Conservation (phyloP, 306 rosid genomes). For the Dryas drummondii region DNA sequence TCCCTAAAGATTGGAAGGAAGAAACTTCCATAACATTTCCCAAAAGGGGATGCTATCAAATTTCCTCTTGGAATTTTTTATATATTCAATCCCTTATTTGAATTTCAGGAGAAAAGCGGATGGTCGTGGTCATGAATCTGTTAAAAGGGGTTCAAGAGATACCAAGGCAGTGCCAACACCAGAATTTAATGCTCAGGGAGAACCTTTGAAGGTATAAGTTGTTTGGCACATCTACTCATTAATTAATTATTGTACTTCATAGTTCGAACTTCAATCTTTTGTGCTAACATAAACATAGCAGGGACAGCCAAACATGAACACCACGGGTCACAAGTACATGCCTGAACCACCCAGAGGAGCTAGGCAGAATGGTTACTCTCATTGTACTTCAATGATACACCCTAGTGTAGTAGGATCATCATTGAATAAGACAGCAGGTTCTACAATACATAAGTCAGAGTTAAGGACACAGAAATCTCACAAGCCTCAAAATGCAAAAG, state of each 20-base stretch:
- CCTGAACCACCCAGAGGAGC: conserved; percentile 34
- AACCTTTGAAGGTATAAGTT: conserved; percentile 47
- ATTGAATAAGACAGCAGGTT: conserved; percentile 35
- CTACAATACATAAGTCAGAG: conserved; percentile 33
- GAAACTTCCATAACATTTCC: not conserved
- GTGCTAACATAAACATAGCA: conserved; percentile 28
- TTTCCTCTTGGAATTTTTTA: not conserved
- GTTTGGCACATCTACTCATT: not conserved
- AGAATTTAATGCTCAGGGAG: conserved; percentile 44
- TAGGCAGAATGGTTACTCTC: conserved; percentile 34
- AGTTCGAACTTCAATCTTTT: conserved; percentile 23
- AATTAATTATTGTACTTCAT: not conserved
- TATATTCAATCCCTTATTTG: not conserved
- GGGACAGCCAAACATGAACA: conserved; percentile 51
- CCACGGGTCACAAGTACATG: conserved; percentile 31
- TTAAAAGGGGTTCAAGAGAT: conserved; percentile 50
- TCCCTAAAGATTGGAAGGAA: not conserved
- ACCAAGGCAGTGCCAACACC: conserved; percentile 47
- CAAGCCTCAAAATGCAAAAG: conserved; percentile 42
- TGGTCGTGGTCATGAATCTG: conserved; percentile 60
- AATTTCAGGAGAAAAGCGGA: conserved; percentile 56
- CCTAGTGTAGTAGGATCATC: conserved; percentile 32
- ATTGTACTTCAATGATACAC: conserved; percentile 43
- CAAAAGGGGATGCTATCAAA: not conserved
- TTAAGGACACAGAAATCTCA: conserved; percentile 49